These are phyloP conservation scores for Aspergillus asperescens DNA, from an alignment of 495 filamentous ascomycete genomes.

Conservation along the genomic window DNA sequence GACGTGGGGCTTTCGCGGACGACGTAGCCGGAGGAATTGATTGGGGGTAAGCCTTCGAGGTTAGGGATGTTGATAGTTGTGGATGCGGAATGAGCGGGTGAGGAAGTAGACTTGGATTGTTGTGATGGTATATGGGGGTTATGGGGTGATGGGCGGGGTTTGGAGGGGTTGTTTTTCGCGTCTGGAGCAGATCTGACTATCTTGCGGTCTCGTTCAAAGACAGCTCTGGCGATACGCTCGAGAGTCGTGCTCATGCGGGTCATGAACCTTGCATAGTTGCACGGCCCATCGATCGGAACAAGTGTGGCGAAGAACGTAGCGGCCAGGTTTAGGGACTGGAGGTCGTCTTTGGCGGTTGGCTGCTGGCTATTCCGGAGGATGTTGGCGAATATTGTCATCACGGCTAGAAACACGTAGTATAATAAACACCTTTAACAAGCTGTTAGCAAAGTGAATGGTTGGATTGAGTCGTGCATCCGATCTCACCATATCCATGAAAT, in stretches of 20 bases:
- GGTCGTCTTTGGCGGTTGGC: slow-evolving; percentile 72
- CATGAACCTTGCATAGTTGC: slow-evolving; percentile 82
- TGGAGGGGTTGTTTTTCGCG: not conserved
- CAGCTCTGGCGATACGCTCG: slow-evolving; percentile 79
- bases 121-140: not conserved
- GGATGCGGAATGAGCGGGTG: slow-evolving; percentile 6
- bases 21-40: slow-evolving; percentile 40
- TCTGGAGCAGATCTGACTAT: slow-evolving; percentile 34
- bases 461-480: not conserved
- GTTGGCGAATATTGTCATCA: slow-evolving; percentile 90
- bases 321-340: slow-evolving; percentile 79
- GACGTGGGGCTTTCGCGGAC: slow-evolving; percentile 27
- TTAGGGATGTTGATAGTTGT: slow-evolving; percentile 27
- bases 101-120: not conserved
- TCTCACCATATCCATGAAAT: slow-evolving; percentile 87
- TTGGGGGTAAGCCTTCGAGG: slow-evolving; percentile 33
- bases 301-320: slow-evolving; percentile 80
- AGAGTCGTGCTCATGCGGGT: slow-evolving; percentile 82
- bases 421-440: slow-evolving; percentile 66
- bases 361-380: slow-evolving; percentile 86
- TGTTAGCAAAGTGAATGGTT: slow-evolving; percentile 11
- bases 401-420: slow-evolving; percentile 89
- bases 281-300: slow-evolving; percentile 56
- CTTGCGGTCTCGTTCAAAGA: slow-evolving; percentile 81
- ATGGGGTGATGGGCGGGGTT: slow-evolving; percentile 14